Evolutionary conservation across 495 filamentous ascomycete species (phyloP), one percentile per base, ranked within the genome.

Genomic region (Podospora bellae-mahoneyi): DNA sequence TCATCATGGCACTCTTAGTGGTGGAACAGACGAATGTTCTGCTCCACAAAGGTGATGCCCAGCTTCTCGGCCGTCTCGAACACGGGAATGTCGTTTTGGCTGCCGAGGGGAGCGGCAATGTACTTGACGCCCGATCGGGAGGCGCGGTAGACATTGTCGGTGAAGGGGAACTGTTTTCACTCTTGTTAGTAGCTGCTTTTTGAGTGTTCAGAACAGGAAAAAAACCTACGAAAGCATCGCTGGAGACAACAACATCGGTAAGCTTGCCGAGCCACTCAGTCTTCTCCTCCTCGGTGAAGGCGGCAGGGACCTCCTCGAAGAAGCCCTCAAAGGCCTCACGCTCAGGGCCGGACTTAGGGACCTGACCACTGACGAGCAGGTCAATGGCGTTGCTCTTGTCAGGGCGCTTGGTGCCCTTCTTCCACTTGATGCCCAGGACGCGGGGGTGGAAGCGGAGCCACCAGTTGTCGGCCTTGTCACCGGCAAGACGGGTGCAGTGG

Each of bases 311-410:
- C 75, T 93, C 91, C 72, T 97, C 93, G 73, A 99, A 99, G 68
- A 92, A 85, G 62, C 86, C 85, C 83, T 97, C 95, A 75, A 94
- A 99, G 55, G 88, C 86, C 73, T 90, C 89, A 70, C 89, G 88
- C 84, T 99, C 95, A 64, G 88, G 82, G 1, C 92, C 93, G 20
- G 78, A 85, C 78, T 90, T 89, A 53, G 91, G 91, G n/a, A 96
- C 85, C 78, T 93, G 83, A 53, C 94, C 93, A 65, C 91, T 92
- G 77, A 95, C 94, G 69, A 97, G 88, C 68, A 97, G 82, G 78
- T 99, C 95, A 74, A 99, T 97, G 64, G 93, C 94, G 77, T 99
- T 99, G 85, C 89, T 94, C 85, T 98, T 99, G 77, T 98, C 94
- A 53, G 95, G 86, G 56, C 96, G 88, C 87, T 97, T 98, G 73